Percentiles rank a stretch among this genome's conserved stretches.
Evolutionary conservation across 1,284 basidiomycete species (phyloP).

Genomic region (Melampsora americana): DNA sequence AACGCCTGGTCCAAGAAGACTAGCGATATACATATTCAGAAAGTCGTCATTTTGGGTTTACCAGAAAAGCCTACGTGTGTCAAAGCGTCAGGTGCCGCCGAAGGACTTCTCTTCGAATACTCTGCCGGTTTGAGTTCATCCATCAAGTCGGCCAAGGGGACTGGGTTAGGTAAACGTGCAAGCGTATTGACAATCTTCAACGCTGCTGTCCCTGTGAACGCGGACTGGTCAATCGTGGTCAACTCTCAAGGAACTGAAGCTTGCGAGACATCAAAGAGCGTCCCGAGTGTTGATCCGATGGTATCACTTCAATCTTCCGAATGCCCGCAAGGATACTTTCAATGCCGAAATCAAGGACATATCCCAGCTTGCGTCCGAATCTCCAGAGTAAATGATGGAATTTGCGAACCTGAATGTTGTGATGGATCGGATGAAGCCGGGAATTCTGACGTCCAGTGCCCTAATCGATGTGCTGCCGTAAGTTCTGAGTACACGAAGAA

Average conservation of each 20-base stretch:
- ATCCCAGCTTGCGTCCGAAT: conserved; percentile 73
- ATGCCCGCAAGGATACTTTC: conserved; percentile 57
- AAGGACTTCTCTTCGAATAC: conserved; percentile 50
- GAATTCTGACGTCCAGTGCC: conserved; percentile 65
- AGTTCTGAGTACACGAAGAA: conserved; percentile 69
- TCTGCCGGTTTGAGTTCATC: conserved; percentile 48
- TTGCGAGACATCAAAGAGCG: background rate
- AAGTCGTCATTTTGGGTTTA: conserved; percentile 73
- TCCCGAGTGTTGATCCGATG: conserved; percentile 5
- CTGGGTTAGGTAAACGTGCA: conserved; percentile 32
- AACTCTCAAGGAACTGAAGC: conserved; percentile 1
- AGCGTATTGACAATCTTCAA: conserved; percentile 35
- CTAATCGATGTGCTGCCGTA: conserved; percentile 72
- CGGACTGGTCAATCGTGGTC: conserved; percentile 38
- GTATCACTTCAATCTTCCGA: conserved; percentile 23
- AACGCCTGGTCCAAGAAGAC: conserved; percentile 71
- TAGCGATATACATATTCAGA: conserved; percentile 69
- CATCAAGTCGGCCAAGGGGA: conserved; percentile 30
- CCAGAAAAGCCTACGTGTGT: conserved; percentile 60
- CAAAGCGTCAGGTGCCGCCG: conserved; percentile 38
- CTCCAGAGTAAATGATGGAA: conserved; percentile 85
- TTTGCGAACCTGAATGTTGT: conserved; percentile 92
- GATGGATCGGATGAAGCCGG: conserved; percentile 90
- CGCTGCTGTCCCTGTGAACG: conserved; percentile 18
- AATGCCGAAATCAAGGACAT: conserved; percentile 84